Conservation (phyloP, 1,139 yeast genomes). For the Yamadazyma aaseri region DNA sequence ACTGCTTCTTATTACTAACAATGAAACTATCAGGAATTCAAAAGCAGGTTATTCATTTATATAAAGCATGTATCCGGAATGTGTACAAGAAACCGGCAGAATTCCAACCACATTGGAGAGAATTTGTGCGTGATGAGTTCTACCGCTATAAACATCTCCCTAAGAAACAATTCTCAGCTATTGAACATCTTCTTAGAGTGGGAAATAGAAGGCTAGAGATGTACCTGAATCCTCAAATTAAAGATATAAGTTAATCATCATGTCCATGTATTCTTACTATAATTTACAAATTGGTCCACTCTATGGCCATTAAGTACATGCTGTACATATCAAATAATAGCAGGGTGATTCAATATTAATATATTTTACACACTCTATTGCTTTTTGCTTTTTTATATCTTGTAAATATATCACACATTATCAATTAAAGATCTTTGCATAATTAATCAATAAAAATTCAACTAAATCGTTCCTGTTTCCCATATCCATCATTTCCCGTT, state of each 20-base stretch:
- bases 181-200: slow-evolving; percentile 78
- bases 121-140: slow-evolving; percentile 58
- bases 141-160: slow-evolving; percentile 55
- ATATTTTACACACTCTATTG: no score
- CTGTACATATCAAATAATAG: no score
- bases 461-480: slow-evolving; percentile 76
- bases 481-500: slow-evolving; percentile 85
- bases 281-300: no score
- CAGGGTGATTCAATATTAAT: no score
- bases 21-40: slow-evolving; percentile 59
- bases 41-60: slow-evolving; percentile 61
- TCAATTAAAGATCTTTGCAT: slow-evolving; percentile 34
- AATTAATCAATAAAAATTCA: slow-evolving; percentile 67
- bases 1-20: no score
- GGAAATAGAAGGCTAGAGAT: slow-evolving; percentile 74
- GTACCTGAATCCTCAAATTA: slow-evolving; percentile 66
- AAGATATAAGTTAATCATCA: slow-evolving; percentile 49
- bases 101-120: slow-evolving; percentile 44
- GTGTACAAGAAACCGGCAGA: slow-evolving; percentile 56
- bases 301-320: not conserved
- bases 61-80: slow-evolving; percentile 56
- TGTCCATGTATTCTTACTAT: slow-evolving; percentile 1
- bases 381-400: no score
- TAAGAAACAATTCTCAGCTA: slow-evolving; percentile 79
- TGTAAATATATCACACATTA: not conserved